Evolutionary conservation across 257 asterid species (phyloP).

Genomic region (Gentiana dahurica): DNA sequence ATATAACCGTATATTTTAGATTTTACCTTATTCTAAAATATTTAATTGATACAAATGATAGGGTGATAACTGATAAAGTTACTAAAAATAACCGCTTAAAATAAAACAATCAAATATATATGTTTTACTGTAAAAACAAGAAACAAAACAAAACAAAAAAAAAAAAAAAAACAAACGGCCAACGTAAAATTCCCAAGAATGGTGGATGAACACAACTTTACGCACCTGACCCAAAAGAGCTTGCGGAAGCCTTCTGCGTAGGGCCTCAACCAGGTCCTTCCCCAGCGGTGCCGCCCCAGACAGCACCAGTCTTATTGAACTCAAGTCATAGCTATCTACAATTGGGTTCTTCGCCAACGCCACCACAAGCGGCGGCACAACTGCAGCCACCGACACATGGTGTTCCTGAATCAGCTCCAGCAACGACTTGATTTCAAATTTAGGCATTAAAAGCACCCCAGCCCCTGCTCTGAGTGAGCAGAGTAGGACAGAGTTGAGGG

Average conservation of each 20-base stretch:
- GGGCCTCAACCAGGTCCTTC: slow-evolving; percentile 62
- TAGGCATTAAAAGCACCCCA: slow-evolving; percentile 50
- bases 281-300: slow-evolving; percentile 94
- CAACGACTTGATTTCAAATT: slow-evolving; percentile 54
- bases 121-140: neutral
- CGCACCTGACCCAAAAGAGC: slow-evolving; percentile 81
- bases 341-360: slow-evolving; percentile 66
- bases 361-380: slow-evolving; percentile 75
- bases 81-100: too few relatives aligned
- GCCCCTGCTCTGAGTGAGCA: slow-evolving; percentile 67
- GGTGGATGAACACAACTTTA: neutral
- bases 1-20: too few relatives aligned
- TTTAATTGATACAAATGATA: too few relatives aligned
- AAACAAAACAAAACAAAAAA: slow-evolving; percentile 1
- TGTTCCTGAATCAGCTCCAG: slow-evolving; percentile 55
- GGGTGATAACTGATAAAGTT: too few relatives aligned
- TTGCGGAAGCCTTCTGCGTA: slow-evolving; percentile 56
- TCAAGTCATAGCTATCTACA: slow-evolving; percentile 58
- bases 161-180: neutral
- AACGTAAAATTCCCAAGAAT: neutral
- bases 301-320: slow-evolving; percentile 54
- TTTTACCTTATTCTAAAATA: too few relatives aligned
- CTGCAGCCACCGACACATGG: slow-evolving; percentile 66
- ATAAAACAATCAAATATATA: neutral
- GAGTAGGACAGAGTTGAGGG: slow-evolving; percentile 50